Evolutionary conservation across 345 rosid genomes (phyloP), one percentile per base, ranked within the genome.

Genomic region (Bruguiera gymnorhiza): DNA sequence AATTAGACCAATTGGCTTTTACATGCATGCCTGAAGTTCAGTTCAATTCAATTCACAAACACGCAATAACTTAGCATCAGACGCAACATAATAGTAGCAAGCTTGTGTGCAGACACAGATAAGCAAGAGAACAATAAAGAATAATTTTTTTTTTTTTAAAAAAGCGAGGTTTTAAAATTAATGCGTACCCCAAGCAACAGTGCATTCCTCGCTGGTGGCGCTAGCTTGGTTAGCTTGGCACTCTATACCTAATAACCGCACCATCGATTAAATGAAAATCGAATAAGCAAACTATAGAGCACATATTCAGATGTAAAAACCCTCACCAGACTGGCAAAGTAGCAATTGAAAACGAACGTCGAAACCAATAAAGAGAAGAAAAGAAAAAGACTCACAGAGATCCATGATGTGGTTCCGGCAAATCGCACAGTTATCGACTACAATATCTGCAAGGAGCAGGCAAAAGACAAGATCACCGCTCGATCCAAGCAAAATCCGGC

Each of bases 321-420:
- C 36, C 50, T 43, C 18, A 43, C 19, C 50, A 13, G 1, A 43
- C 48, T 43, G 16, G 48, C 24, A 43, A 13, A 43, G 18, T 15
- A 43, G 5, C 18, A 43, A 43, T 15, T 3, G 18, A 43, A 13
- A 43, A 4, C 18, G 5, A 43, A 13, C 18, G 16, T 43, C 50
- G 50, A 43, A 15, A 15, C 19, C 50, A 43, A 43, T 31, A 2
- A 48, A 7, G 16, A 39, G 26, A 32, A 27, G 59, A 30, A 37
- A n/a, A 18, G 52, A 20, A 52, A 3, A 32, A 68, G 20, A 81
- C 96, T 77, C 74, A 95, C 99, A 95, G 18, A 95, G 97, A 83
- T 89, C 97, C 97, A 90, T 92, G 74, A 95, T 92, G 56, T 89
- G 99, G 74, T 89, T 92, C 76, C 97, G 76, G 77, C 99, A 95